These are phyloP conservation scores for Coemansia sp. DNA, from an alignment of 192 early-diverging fungal species.

Conservation along the genomic window DNA sequence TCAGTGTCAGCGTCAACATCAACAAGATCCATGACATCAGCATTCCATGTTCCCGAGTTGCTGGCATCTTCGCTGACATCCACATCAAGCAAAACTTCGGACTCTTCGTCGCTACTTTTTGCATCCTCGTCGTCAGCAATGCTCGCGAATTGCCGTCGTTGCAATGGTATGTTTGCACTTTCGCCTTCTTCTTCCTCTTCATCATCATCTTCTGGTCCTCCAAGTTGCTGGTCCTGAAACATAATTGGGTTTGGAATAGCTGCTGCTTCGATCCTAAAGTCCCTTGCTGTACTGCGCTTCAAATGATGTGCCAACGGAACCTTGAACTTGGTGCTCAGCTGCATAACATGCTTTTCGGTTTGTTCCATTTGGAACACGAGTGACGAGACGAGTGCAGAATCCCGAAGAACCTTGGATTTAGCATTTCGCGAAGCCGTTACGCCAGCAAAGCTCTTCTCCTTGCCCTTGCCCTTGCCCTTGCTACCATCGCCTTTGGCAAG, in stretches of 20 bases:
- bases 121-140: neutral
- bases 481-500: neutral
- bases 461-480: slow-evolving; percentile 12
- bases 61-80: slow-evolving; percentile 10
- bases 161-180: too few relatives aligned
- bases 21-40: slow-evolving; percentile 12
- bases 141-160: too few relatives aligned
- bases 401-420: slow-evolving; percentile 65
- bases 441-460: neutral
- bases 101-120: slow-evolving; percentile 13
- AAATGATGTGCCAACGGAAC: slow-evolving; percentile 75
- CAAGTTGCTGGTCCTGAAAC: neutral
- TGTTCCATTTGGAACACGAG: slow-evolving; percentile 77
- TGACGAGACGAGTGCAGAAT: slow-evolving; percentile 72
- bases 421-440: neutral
- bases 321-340: slow-evolving; percentile 70
- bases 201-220: neutral
- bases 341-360: slow-evolving; percentile 73
- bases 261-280: slow-evolving; percentile 71
- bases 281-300: slow-evolving; percentile 76
- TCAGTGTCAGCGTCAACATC: slow-evolving; percentile 7
- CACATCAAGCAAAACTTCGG: slow-evolving; percentile 18
- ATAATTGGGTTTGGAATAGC: slow-evolving; percentile 22
- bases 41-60: slow-evolving; percentile 8
- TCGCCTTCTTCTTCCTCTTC: neutral